Conservation (phyloP, 2,329 filamentous ascomycete genomes). For the Colletotrichum lindemuthianum region DNA sequence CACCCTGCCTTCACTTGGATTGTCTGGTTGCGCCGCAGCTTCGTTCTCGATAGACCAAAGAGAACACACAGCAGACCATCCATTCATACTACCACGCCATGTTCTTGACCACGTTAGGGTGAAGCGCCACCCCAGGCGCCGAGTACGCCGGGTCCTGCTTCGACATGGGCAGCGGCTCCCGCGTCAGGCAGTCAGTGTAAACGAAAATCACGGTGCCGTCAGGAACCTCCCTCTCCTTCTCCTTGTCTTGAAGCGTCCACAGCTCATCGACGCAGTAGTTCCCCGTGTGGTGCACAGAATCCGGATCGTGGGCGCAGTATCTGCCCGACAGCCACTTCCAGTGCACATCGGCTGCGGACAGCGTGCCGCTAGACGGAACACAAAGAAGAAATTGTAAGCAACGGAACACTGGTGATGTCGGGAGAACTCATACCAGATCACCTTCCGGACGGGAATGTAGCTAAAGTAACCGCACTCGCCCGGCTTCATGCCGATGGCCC, state of each 20-base stretch:
- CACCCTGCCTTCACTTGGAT: no score
- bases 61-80: no score
- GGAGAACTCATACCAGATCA: constrained; percentile 9
- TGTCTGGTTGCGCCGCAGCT: no score
- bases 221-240: background rate
- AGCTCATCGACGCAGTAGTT: constrained; percentile 22
- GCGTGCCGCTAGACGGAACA: constrained; percentile 4
- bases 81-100: background rate
- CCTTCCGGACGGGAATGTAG: constrained; percentile 32
- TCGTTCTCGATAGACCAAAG: no score
- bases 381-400: background rate
- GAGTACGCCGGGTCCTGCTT: constrained; percentile 35
- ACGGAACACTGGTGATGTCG: background rate
- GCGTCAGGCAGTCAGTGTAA: constrained; percentile 36
- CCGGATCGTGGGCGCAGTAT: background rate
- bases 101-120: background rate
- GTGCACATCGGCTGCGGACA: constrained; percentile 13
- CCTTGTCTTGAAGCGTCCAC: constrained; percentile 6
- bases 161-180: constrained; percentile 34
- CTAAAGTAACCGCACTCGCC: constrained; percentile 37
- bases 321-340: background rate
- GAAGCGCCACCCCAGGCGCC: constrained; percentile 32
- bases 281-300: background rate
- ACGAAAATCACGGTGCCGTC: constrained; percentile 35
- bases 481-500: constrained; percentile 4